Evolutionary conservation across 2,329 filamentous ascomycete genomes (phyloP).

Genomic region (Fusarium tjaetaba): DNA sequence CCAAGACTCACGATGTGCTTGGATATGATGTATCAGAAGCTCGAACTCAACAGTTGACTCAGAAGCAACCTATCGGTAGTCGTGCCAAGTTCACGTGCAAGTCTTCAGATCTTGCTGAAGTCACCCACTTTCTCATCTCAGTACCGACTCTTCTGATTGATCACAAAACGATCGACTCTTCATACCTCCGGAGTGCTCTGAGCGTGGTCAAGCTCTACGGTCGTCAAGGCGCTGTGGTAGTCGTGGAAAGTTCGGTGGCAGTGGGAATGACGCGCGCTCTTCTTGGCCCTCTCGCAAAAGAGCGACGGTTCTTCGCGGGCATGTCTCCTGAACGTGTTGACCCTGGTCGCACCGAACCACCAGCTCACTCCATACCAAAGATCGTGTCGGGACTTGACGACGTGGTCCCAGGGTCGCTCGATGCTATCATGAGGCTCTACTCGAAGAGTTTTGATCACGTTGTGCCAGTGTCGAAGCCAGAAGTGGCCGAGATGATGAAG

Average conservation of each 20-base stretch:
- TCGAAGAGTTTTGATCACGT: constrained; percentile 58
- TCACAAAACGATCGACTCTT: constrained; percentile 59
- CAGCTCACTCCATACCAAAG: constrained; percentile 59
- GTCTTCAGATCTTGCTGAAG: constrained; percentile 50
- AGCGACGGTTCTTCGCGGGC: constrained; percentile 55
- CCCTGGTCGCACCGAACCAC: constrained; percentile 56
- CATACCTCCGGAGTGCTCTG: constrained; percentile 57
- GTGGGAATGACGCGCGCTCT: constrained; percentile 64
- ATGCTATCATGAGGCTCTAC: constrained; percentile 57
- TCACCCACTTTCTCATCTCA: constrained; percentile 63
- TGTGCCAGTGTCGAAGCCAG: constrained; percentile 60
- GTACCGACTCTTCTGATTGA: constrained; percentile 61
- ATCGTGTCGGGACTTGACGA: constrained; percentile 63
- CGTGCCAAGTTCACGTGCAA: constrained; percentile 52
- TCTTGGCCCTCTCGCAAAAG: constrained; percentile 56
- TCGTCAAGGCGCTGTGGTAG: constrained; percentile 56
- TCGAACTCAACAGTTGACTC: constrained; percentile 49
- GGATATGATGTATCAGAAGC: constrained; percentile 59
- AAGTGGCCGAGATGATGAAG: constrained; percentile 68
- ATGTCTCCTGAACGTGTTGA: constrained; percentile 66
- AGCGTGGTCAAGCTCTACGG: constrained; percentile 53
- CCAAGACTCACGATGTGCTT: constrained; percentile 52
- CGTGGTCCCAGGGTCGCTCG: constrained; percentile 55
- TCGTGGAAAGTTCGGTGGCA: constrained; percentile 64
- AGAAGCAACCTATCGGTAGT: constrained; percentile 41